phyloP scores from a whole-genome alignment of 495 filamentous ascomycete genomes.

The Penicillium roqueforti region DNA sequence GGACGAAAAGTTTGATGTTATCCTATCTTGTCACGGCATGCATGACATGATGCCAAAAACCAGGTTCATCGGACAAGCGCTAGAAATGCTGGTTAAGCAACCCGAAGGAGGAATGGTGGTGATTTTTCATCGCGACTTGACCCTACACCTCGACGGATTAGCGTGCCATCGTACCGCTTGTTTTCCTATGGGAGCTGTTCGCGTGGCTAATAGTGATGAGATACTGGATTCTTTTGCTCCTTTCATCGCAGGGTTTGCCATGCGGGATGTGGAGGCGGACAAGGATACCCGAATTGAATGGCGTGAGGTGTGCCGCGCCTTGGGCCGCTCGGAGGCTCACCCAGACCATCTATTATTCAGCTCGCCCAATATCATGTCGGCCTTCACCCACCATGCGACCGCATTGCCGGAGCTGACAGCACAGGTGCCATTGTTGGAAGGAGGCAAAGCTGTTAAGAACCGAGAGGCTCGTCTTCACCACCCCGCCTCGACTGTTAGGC shows the following conservation, averaged over 20 bases:
- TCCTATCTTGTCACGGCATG: constrained; percentile 63
- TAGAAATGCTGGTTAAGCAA: constrained; percentile 47
- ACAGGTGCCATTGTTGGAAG: constrained; percentile 43
- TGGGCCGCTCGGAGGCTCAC: constrained; percentile 40
- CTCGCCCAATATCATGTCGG: constrained; percentile 48
- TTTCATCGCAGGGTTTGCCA: constrained; percentile 50
- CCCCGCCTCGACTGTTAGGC: constrained; percentile 44
- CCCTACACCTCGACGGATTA: constrained; percentile 45
- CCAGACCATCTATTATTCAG: constrained; percentile 48
- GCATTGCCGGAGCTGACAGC: constrained; percentile 45
- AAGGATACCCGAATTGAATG: constrained; percentile 39
- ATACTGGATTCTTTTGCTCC: constrained; percentile 49
- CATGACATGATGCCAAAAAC: constrained; percentile 55
- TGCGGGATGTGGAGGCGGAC: constrained; percentile 34
- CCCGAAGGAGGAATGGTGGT: constrained; percentile 47
- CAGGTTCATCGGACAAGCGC: constrained; percentile 44
- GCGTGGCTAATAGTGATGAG: constrained; percentile 45
- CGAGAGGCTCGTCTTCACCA: constrained; percentile 44
- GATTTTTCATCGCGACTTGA: constrained; percentile 52
- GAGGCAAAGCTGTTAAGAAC: constrained; percentile 46
- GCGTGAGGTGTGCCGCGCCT: constrained; percentile 49
- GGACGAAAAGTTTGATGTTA: constrained; percentile 49
- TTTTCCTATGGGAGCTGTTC: constrained; percentile 48
- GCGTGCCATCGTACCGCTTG: constrained; percentile 49
- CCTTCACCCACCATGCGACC: constrained; percentile 49